Conservation (phyloP, 306 rosid species). For the Cucurbita ficifolia region DNA sequence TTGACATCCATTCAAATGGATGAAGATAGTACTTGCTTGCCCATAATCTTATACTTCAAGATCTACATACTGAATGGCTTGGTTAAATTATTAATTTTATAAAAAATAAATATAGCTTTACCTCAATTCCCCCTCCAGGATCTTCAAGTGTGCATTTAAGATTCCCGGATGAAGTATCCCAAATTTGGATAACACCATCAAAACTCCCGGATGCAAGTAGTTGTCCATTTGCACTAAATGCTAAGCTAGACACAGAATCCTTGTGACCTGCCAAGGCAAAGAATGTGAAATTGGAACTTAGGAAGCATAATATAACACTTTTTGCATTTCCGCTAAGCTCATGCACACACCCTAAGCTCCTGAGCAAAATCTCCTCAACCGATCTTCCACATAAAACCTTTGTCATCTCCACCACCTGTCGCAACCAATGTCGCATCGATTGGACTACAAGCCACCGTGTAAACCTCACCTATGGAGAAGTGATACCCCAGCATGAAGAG, state of each 20-base stretch:
- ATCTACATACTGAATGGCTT: not conserved
- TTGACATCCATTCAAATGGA: not conserved
- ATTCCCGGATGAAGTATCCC: conserved; percentile 51
- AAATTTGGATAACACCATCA: conserved; percentile 55
- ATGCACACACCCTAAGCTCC: conserved; percentile 52
- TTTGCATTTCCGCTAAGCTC: too few relatives aligned
- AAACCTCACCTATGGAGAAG: conserved; percentile 46
- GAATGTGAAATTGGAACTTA: not conserved
- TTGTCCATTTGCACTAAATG: conserved; percentile 68
- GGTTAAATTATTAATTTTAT: not conserved
- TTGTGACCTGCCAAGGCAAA: conserved; percentile 39
- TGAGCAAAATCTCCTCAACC: conserved; percentile 70
- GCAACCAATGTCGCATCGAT: conserved; percentile 55
- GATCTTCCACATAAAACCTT: conserved; percentile 80
- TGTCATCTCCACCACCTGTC: conserved; percentile 82
- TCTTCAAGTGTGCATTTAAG: conserved; percentile 51
- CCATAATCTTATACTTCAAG: not conserved
- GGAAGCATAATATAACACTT: not conserved
- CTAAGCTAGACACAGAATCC: conserved; percentile 62
- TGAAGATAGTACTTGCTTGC: not conserved
- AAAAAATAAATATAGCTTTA: conserved; percentile 15
- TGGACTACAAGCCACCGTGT: conserved; percentile 73
- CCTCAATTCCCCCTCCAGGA: conserved; percentile 70
- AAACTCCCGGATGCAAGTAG: conserved; percentile 71
- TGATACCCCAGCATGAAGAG: not conserved